Base-by-base conservation (phyloP, 768 basidiomycete species). In the Kwoniella pini region DNA sequence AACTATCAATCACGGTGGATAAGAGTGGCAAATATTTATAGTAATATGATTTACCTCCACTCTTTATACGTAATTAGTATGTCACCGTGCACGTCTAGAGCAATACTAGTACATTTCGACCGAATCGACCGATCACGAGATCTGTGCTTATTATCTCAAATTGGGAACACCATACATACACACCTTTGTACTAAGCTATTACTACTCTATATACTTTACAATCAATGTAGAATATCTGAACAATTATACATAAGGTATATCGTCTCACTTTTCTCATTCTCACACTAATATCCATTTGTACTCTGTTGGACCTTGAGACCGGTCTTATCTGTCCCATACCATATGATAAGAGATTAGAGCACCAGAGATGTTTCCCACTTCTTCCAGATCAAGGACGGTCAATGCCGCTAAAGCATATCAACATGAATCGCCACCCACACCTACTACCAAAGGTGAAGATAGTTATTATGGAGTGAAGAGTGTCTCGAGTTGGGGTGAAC, bases 331-430 rank as follows among this genome's bases (percentile, higher is more conserved):
- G 27, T 28, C 21, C 22, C 21, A 4, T 46, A 9, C 7, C 44
- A 24, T 19, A 22, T 46, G 28, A 31, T 17, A 28, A 51, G 26
- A 7, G 33, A 36, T 36, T n/a, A n/a, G n/a, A n/a, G 15, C 33
- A 36, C 28, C 19, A 42, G 26, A 42, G 3, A 57, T 57, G 55
- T 57, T 57, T n/a, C 55, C 55, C 12, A 57, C 55, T 15, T 33
- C 28, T 5, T 51, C 27, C 26, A 51, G 49, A 51, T 54, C 55
- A 36, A 31, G 55, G 43, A 48, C 55, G 31, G 45, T 48, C 55
- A 45, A 45, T 33, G 57, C 59, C 28, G 59, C 59, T 12, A 48
- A 22, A 42, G 59, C 59, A 21, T 61, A 61, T 54, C 59, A 61
- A 51, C 53, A 49, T 24, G 59, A 61, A 52, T 54, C 57, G 42